Evolutionary conservation across 129 eudicot genomes (phyloP), one percentile per base, ranked within the genome.

Genomic region (Tanacetum coccineum): DNA sequence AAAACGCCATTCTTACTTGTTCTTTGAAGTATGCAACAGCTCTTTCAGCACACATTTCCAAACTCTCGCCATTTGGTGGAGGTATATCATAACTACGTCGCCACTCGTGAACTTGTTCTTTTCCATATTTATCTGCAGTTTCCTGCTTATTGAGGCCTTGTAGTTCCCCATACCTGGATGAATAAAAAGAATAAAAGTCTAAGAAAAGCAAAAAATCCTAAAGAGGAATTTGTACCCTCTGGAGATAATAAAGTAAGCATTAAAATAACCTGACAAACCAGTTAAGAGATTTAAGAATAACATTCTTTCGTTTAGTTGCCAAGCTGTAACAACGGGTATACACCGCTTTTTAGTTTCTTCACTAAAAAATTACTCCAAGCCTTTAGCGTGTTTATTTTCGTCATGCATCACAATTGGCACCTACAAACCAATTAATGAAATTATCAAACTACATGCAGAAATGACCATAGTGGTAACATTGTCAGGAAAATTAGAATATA

Each of bases 261-360:
- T 3, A 25, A 26, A 28, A 3, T 59, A 18, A 59, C 44, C 10
- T 1, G n/a, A 28, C 10, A 32, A 32, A 32, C 47, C 20, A 68
- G 2, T 36, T 68, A 4, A 18, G 14, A 44, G 11, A 22, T 14
- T 17, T 20, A 50, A 71, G 9, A 70, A 58, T 69, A 59, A 87
- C 99, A 94, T 94, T 94, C 99, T 75, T 79, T 94, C 96, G 59
- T 94, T 94, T 60, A 94, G 81, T 76, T 94, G 99, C 97, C 99
- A 94, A 17, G 99, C 99, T 74, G 95, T 84, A 72, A 89, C 73
- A 48, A 94, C 99, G 12, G 96, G 99, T 66, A 94, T 94, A 65
- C 93, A 84, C 60, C 87, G 96, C 70, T 81, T 84, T 65, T 80
- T 79, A 13, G 99, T 94, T 54, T 86, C 99, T 70, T 94, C 96